These are phyloP conservation scores for Kodamaea jinghongensis DNA, from an alignment of 805 yeast genomes.

Conservation along the genomic window DNA sequence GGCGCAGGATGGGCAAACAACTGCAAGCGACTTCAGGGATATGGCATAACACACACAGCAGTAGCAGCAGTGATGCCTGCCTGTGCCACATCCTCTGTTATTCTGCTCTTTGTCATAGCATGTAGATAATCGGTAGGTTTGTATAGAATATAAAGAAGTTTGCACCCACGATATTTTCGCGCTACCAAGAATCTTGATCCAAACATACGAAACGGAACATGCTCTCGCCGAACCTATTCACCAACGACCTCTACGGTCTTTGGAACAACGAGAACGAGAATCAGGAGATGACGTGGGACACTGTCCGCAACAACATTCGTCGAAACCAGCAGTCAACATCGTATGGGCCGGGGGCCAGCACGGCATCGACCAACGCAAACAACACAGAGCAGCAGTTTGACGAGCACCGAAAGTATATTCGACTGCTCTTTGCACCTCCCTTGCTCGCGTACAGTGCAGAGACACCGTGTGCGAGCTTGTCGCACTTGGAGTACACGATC, in stretches of 20 bases:
- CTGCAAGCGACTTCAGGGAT: too few relatives aligned
- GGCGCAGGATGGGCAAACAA: too few relatives aligned
- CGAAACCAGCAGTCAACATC: background rate
- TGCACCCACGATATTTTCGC: background rate
- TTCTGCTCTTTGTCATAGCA: too few relatives aligned
- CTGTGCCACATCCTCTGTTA: too few relatives aligned
- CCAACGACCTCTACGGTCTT: conserved; percentile 44
- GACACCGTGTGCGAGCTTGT: conserved; percentile 20
- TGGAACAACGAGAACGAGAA: conserved; percentile 28
- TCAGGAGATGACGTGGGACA: conserved; percentile 8
- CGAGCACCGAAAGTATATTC: conserved; percentile 19
- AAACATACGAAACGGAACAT: too few relatives aligned
- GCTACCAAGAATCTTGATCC: too few relatives aligned
- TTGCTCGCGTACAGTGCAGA: conserved; percentile 54
- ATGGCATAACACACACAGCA: too few relatives aligned
- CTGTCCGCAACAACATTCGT: conserved; percentile 4
- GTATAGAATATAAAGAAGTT: background rate
- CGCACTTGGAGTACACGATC: conserved; percentile 21
- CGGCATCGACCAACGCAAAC: conserved; percentile 1
- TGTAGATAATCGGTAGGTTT: too few relatives aligned
- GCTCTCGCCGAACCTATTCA: conserved; percentile 49
- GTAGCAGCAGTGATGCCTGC: too few relatives aligned
- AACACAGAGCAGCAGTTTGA: conserved; percentile 13
- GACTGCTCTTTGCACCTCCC: conserved; percentile 46
- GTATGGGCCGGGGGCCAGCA: too few relatives aligned